phyloP scores from a whole-genome alignment of 169 alveolate genomes.

The Plasmodium knowlesi region DNA sequence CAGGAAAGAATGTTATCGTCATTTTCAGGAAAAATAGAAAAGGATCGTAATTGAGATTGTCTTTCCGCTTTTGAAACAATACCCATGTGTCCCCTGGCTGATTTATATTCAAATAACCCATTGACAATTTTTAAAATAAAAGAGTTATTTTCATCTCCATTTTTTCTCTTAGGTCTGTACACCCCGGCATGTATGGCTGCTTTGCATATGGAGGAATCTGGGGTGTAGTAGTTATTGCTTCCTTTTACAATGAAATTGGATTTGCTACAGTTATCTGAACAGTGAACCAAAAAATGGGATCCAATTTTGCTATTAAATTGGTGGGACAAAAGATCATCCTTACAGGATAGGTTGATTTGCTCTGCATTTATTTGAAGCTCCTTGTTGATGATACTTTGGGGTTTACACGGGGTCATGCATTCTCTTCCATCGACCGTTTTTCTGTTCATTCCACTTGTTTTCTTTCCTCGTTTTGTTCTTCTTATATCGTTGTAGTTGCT shows the following conservation, averaged over 20 bases:
- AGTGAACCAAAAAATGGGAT: conserved; percentile 79
- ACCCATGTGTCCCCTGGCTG: conserved; percentile 85
- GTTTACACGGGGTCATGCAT: conserved; percentile 51
- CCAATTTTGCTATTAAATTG: conserved; percentile 84
- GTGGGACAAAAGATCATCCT: conserved; percentile 46
- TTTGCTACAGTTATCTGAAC: conserved; percentile 80
- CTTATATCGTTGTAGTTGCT: background rate
- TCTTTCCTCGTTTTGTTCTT: background rate
- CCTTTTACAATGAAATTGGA: conserved; percentile 79
- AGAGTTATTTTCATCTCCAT: background rate
- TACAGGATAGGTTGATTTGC: conserved; percentile 31
- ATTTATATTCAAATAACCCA: conserved; percentile 80
- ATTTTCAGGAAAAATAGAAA: conserved; percentile 84
- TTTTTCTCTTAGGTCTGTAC: conserved; percentile 4
- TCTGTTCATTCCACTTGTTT: background rate
- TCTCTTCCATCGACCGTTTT: conserved; percentile 72
- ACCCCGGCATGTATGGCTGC: conserved; percentile 91
- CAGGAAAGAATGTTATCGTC: conserved; percentile 78
- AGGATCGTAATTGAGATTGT: conserved; percentile 85
- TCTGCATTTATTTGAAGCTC: conserved; percentile 58
- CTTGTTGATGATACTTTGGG: conserved; percentile 53
- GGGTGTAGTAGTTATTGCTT: conserved; percentile 84
- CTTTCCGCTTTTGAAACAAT: conserved; percentile 42
- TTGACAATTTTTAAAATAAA: conserved; percentile 76
- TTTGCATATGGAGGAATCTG: conserved; percentile 91